Evolutionary conservation across 1,139 yeast genomes (phyloP).

Genomic region (Zygosaccharomyces pseudobailii): DNA sequence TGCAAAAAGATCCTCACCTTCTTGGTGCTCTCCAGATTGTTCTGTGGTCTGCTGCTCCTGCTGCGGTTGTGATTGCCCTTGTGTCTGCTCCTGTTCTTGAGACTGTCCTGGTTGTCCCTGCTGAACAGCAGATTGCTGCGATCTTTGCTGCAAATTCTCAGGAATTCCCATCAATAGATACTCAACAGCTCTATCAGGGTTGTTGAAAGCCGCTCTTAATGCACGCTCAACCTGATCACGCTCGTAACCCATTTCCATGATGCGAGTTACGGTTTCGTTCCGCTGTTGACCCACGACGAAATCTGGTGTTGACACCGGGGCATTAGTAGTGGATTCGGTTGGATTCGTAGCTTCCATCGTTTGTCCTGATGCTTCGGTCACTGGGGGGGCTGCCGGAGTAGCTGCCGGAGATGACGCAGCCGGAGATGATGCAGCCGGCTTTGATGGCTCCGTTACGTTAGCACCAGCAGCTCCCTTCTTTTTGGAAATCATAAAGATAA

Average conservation of each 20-base stretch:
- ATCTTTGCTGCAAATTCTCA: conserved; percentile 45
- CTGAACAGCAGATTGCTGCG: conserved; percentile 7
- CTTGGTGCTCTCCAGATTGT: conserved; percentile 18
- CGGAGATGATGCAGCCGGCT: conserved; percentile 21
- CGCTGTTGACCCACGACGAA: conserved; percentile 32
- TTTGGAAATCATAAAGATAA: conserved; percentile 80
- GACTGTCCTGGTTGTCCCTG: conserved; percentile 24
- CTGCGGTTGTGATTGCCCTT: background rate
- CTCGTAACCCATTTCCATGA: conserved; percentile 95
- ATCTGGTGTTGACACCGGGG: conserved; percentile 29
- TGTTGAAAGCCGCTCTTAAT: conserved; percentile 90
- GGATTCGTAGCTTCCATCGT: conserved; percentile 30
- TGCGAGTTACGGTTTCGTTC: conserved; percentile 53
- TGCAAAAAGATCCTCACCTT: conserved; percentile 56
- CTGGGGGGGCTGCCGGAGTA: conserved; percentile 27
- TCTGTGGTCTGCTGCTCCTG: conserved; percentile 3
- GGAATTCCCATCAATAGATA: conserved; percentile 90
- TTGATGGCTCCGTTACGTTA: conserved; percentile 25
- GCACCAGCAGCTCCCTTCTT: conserved; percentile 24
- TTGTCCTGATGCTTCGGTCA: conserved; percentile 30
- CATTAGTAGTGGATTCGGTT: conserved; percentile 14
- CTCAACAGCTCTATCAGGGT: conserved; percentile 98
- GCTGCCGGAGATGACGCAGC: conserved; percentile 22
- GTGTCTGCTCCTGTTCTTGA: conserved; percentile 31
- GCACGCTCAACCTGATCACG: conserved; percentile 86